phyloP scores from a whole-genome alignment of 176 grass and related monocot genomes.

The Avena sativa region DNA sequence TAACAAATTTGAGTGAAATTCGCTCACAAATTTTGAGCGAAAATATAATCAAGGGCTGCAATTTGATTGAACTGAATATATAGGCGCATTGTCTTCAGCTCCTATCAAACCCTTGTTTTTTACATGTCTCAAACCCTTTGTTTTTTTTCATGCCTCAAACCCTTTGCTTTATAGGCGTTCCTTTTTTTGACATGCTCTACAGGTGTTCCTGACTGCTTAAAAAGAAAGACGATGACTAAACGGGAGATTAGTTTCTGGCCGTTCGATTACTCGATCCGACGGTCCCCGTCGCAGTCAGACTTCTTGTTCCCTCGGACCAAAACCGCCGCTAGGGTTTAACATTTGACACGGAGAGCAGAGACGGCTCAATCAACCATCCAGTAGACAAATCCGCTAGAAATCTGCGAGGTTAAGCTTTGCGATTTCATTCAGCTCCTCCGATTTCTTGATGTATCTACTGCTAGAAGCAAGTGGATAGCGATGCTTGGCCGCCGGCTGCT shows the following conservation, averaged over 20 bases:
- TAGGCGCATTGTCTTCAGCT: too few species aligned
- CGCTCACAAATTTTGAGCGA: too few species aligned
- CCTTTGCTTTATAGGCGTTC: too few species aligned
- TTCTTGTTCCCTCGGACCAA: neutral
- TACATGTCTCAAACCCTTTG: too few species aligned
- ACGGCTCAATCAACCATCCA: neutral
- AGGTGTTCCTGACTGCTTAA: neutral
- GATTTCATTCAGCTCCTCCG: neutral
- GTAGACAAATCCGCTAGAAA: constrained; percentile 1
- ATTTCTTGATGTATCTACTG: constrained; percentile 4
- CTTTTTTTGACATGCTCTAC: too few species aligned
- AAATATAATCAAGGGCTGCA: too few species aligned
- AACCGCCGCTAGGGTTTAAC: constrained; percentile 24
- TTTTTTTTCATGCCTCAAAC: too few species aligned
- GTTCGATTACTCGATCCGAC: neutral
- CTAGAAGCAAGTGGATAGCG: constrained; percentile 19
- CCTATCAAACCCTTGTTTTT: too few species aligned
- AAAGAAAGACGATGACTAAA: neutral
- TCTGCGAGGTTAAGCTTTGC: neutral
- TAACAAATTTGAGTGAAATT: too few species aligned
- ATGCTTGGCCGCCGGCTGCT: constrained; percentile 39
- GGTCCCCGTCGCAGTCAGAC: neutral
- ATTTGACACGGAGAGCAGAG: neutral
- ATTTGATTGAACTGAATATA: too few species aligned
- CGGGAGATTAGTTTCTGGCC: neutral